Percentiles rank a stretch among this genome's conserved stretches.
Conservation (phyloP, 2,329 filamentous ascomycete species). For the Cladosporium sp. region DNA sequence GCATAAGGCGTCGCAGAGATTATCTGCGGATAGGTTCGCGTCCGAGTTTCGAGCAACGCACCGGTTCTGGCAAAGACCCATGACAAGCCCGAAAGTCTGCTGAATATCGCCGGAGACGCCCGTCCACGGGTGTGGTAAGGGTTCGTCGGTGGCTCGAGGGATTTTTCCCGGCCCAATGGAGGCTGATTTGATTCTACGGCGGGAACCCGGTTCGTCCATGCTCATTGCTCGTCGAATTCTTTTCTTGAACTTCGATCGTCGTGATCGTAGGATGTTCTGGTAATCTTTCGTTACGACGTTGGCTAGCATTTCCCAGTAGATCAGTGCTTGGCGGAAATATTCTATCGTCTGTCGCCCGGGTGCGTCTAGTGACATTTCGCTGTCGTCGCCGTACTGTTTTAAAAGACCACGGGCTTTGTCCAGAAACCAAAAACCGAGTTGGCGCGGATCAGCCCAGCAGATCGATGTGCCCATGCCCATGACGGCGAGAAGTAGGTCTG, state of each 20-base stretch:
- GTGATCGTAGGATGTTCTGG: constrained; percentile 1
- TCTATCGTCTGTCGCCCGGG: constrained; percentile 3
- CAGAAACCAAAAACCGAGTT: constrained; percentile 15
- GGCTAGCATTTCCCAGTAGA: constrained; percentile 16
- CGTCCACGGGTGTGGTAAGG: constrained; percentile 14
- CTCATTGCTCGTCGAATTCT: constrained; percentile 9
- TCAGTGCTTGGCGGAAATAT: constrained; percentile 14
- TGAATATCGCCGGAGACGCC: constrained; percentile 13
- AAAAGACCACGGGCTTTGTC: constrained; percentile 13
- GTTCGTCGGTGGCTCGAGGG: background rate
- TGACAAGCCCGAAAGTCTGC: constrained; percentile 13
- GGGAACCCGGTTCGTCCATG: background rate
- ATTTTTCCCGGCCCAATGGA: background rate
- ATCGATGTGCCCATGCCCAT: constrained; percentile 18
- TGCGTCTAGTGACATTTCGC: background rate
- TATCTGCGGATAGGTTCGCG: constrained; percentile 2
- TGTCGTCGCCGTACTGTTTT: background rate
- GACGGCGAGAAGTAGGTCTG: constrained; percentile 16
- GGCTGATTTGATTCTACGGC: background rate
- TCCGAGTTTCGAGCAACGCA: constrained; percentile 3
- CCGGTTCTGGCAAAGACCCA: constrained; percentile 13
- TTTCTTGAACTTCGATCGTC: constrained; percentile 7
- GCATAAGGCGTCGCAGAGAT: constrained; percentile 9
- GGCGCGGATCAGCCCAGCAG: constrained; percentile 15
- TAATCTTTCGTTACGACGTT: constrained; percentile 13